Evolutionary conservation across 2,329 filamentous ascomycete genomes (phyloP).

Genomic region (Claviceps sp.): DNA sequence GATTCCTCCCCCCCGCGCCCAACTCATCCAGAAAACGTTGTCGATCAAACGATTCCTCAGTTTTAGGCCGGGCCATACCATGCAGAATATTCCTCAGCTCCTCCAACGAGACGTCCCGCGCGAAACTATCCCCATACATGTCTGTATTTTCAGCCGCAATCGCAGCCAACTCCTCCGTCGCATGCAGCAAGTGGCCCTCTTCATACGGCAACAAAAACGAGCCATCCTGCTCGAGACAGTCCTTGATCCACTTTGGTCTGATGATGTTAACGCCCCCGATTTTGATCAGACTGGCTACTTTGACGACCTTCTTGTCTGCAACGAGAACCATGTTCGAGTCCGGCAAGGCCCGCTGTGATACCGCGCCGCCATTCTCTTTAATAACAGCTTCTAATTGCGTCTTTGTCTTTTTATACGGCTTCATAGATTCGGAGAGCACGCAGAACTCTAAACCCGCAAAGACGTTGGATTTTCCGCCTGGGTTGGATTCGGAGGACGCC

Average conservation of each 20-base stretch:
- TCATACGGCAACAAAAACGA: conserved; percentile 48
- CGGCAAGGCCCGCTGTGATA: conserved; percentile 60
- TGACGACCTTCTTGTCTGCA: conserved; percentile 68
- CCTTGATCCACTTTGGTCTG: conserved; percentile 67
- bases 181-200: conserved; percentile 57
- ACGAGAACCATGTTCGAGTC: conserved; percentile 54
- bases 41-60: conserved; percentile 27
- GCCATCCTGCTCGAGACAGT: conserved; percentile 54
- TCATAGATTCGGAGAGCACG: conserved; percentile 62
- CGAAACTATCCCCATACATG: conserved; percentile 70
- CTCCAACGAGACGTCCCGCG: conserved; percentile 49
- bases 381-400: conserved; percentile 66
- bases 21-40: conserved; percentile 39
- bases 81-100: conserved; percentile 45
- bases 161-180: conserved; percentile 39
- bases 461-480: conserved; percentile 40
- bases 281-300: conserved; percentile 73
- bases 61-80: conserved; percentile 37
- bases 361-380: conserved; percentile 67
- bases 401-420: conserved; percentile 63
- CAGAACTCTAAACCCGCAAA: conserved; percentile 72
- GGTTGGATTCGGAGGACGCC: conserved; percentile 5
- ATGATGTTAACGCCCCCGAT: conserved; percentile 58
- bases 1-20: conserved; percentile 38
- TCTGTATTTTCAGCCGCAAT: conserved; percentile 54